A percentile compares a stretch with the other conserved stretches of the same genome.
Conservation (phyloP, 352 stramenopile genomes). For the Globisporangium orthogonon region DNA sequence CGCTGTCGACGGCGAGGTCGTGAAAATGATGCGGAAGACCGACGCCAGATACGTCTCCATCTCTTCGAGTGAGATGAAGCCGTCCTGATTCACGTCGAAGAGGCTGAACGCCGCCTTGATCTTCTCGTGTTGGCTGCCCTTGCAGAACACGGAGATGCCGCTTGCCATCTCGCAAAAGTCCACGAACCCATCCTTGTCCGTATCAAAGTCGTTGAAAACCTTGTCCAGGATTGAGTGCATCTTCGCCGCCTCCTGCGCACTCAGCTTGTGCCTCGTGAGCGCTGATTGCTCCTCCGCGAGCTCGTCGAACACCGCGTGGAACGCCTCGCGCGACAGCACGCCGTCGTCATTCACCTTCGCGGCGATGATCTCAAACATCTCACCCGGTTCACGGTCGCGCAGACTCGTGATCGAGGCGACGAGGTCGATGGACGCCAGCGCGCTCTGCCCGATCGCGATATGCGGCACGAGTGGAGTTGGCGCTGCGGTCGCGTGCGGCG, state of each 20-base stretch:
- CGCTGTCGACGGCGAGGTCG: constrained; percentile 38
- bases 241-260: constrained; percentile 23
- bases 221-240: constrained; percentile 47
- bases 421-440: constrained; percentile 45
- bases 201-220: constrained; percentile 78
- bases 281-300: constrained; percentile 35
- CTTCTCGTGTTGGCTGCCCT: constrained; percentile 75
- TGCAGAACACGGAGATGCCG: constrained; percentile 78
- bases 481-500: neutral
- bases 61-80: constrained; percentile 73
- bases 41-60: constrained; percentile 85
- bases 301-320: constrained; percentile 66
- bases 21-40: constrained; percentile 81
- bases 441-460: constrained; percentile 18
- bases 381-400: constrained; percentile 33
- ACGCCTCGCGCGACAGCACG: constrained; percentile 54
- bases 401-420: constrained; percentile 57
- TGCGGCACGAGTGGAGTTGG: neutral
- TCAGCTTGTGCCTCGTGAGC: constrained; percentile 18
- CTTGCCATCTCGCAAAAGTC: constrained; percentile 85
- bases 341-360: constrained; percentile 80
- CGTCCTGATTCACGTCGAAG: constrained; percentile 87
- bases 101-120: constrained; percentile 75
- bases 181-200: constrained; percentile 66
- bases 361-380: constrained; percentile 83